phyloP scores from a whole-genome alignment of 768 basidiomycete genomes.

The Lentinula sp. region DNA sequence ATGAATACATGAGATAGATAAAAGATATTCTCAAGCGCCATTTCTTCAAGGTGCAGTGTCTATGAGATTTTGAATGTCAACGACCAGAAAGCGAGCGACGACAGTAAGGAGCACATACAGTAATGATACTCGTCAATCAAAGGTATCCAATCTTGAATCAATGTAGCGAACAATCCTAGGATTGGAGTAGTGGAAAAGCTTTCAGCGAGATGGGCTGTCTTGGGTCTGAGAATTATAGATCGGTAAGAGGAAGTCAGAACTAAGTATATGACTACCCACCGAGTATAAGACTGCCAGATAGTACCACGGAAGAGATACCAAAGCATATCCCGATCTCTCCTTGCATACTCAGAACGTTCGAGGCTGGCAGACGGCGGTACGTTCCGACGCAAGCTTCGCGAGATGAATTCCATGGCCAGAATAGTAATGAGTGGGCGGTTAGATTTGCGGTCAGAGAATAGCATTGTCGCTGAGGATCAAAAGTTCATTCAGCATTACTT shows the following conservation, averaged over 20 bases:
- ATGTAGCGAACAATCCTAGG: slow-evolving; percentile 59
- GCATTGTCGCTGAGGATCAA: slow-evolving; percentile 27
- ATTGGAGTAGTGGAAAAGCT: slow-evolving; percentile 51
- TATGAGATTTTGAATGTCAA: slow-evolving; percentile 3
- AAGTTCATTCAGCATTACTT: not conserved
- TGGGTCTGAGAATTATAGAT: slow-evolving; percentile 48
- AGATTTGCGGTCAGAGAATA: slow-evolving; percentile 38
- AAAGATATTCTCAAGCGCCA: not conserved
- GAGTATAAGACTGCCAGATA: slow-evolving; percentile 77
- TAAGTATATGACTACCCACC: slow-evolving; percentile 31
- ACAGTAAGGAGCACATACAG: slow-evolving; percentile 43
- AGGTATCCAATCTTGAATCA: slow-evolving; percentile 83
- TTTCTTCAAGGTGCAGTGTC: slow-evolving; percentile 36
- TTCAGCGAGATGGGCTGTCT: slow-evolving; percentile 59
- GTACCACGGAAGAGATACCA: slow-evolving; percentile 86
- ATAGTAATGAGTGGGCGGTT: slow-evolving; percentile 61
- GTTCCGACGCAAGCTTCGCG: slow-evolving; percentile 66
- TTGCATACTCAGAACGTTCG: slow-evolving; percentile 75
- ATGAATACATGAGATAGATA: not conserved
- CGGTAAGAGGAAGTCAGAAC: not conserved
- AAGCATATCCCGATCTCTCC: slow-evolving; percentile 73
- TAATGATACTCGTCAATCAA: slow-evolving; percentile 89
- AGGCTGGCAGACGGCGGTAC: slow-evolving; percentile 56
- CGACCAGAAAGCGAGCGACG: not conserved
- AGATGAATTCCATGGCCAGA: slow-evolving; percentile 64